Base-by-base conservation (phyloP, 345 rosid species). In the Rubroshorea leprosula region DNA sequence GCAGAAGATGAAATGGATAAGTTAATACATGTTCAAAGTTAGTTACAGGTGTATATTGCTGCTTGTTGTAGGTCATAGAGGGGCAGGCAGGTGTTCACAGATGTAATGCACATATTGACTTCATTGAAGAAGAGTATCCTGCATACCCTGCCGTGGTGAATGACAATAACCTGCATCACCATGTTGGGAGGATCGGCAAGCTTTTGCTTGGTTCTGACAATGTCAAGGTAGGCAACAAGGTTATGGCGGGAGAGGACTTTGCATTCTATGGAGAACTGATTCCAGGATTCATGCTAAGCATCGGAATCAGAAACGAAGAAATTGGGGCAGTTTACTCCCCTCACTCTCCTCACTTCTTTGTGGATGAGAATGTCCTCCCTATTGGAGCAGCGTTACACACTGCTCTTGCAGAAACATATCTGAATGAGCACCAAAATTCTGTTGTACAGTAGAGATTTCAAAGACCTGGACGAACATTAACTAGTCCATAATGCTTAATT, bases 191-290 rank as follows among this genome's bases (percentile, higher is more conserved):
- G 48, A 83, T 86, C 17, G 77, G 80, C 24, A 61, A 61, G 50
- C 76, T 67, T 58, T 61, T 86, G 72, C 71, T 88, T 46, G 96
- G 95, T 54, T 72, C 81, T 0, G 79, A 80, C 71, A 83, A 80
- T 26, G 78, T 81, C 6, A 67, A 53, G 68, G 66, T 22, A 18
- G 77, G 67, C 22, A 6, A 48, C 10, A 88, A 76, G 64, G 56
- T 80, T 27, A 79, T 88, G 90, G 95, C 84, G 0, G 95, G 95
- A 2, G 96, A 88, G 74, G 96, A 88, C 68, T 92, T 92, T 55
- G 77, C 92, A 39, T 86, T 88, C 71, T 88, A 82, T 64, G 92
- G 83, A 73, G 80, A 88, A 63, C 8, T 19, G 69, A 78, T 88
- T 58, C 96, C 92, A 6, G 98, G 96, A 56, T 77, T 75, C 61